Percentiles rank a stretch among this genome's conserved stretches.
These are phyloP conservation scores for Apiospora phragmitis DNA, from an alignment of 2,329 filamentous ascomycete species.

Conservation along the genomic window DNA sequence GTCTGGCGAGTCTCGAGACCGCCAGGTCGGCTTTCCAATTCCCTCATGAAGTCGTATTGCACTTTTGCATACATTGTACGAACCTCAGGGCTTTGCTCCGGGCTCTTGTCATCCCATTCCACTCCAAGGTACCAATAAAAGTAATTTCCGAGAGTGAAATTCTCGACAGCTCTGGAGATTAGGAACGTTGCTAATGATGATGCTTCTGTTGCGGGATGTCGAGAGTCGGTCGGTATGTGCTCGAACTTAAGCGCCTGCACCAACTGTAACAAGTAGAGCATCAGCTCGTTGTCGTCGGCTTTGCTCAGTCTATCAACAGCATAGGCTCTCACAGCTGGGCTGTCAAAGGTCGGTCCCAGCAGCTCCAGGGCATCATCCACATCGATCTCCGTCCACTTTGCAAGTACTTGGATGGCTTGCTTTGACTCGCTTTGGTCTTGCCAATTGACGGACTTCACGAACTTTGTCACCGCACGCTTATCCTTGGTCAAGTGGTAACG, in stretches of 20 bases:
- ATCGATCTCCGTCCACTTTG: constrained; percentile 95
- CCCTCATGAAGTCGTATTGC: constrained; percentile 93
- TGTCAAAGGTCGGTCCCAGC: constrained; percentile 89
- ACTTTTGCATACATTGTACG: constrained; percentile 89
- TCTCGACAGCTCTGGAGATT: constrained; percentile 82
- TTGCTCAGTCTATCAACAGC: constrained; percentile 90
- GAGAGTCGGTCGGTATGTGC: constrained; percentile 64
- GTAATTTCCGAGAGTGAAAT: constrained; percentile 90
- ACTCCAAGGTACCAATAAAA: constrained; percentile 99
- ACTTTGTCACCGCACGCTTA: constrained; percentile 91
- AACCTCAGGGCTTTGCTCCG: constrained; percentile 72
- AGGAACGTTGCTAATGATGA: constrained; percentile 89
- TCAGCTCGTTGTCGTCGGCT: constrained; percentile 86
- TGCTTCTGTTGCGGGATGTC: constrained; percentile 61
- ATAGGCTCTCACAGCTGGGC: constrained; percentile 83
- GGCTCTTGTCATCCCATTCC: constrained; percentile 84
- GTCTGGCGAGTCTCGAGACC: constrained; percentile 74
- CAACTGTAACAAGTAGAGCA: constrained; percentile 88
- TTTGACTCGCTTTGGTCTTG: constrained; percentile 79
- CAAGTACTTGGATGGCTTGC: constrained; percentile 85
- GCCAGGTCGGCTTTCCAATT: constrained; percentile 70
- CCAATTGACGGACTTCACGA: constrained; percentile 98
- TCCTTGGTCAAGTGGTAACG: constrained; percentile 91
- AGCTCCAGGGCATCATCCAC: constrained; percentile 95
- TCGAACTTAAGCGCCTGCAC: constrained; percentile 97